Conservation (phyloP, 2,329 filamentous ascomycete genomes). For the Neocatenulostroma microsporum region DNA sequence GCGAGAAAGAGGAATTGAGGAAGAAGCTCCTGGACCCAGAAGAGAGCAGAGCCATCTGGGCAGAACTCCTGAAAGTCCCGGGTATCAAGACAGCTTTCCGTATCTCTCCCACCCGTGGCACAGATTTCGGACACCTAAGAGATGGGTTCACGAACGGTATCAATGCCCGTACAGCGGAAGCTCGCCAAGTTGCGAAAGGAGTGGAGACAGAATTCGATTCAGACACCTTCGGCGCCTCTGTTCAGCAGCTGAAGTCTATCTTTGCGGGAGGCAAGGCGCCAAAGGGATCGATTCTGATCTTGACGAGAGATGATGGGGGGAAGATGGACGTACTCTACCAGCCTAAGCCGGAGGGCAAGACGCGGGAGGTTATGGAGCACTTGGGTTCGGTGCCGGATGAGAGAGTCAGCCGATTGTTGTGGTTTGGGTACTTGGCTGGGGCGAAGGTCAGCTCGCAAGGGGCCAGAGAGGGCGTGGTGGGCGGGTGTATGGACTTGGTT, state of each 20-base stretch:
- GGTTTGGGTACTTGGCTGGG: conserved; percentile 84
- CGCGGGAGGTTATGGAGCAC: conserved; percentile 37
- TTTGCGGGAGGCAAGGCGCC: conserved; percentile 72
- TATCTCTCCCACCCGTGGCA: conserved; percentile 84
- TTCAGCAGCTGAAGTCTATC: conserved; percentile 71
- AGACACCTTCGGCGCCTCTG: conserved; percentile 65
- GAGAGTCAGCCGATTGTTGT: conserved; percentile 70
- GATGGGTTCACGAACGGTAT: conserved; percentile 88
- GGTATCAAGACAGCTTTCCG: conserved; percentile 70
- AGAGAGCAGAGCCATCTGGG: conserved; percentile 67
- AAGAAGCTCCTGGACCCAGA: conserved; percentile 60
- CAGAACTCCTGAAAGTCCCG: conserved; percentile 56
- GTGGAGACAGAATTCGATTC: conserved; percentile 52
- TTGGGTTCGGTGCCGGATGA: conserved; percentile 72
- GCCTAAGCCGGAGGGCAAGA: conserved; percentile 34
- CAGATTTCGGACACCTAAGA: conserved; percentile 84
- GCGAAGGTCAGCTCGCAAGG: conserved; percentile 78
- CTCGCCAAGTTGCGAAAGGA: conserved; percentile 36
- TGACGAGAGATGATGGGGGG: conserved; percentile 61
- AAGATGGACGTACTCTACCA: conserved; percentile 61
- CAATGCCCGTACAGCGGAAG: conserved; percentile 59
- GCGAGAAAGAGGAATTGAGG: conserved; percentile 69
- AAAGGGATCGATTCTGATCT: conserved; percentile 68
- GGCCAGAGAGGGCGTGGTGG: conserved; percentile 71
- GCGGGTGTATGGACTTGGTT: conserved; percentile 81